Conservation (phyloP, 352 stramenopile genomes). For the Phytophthora hibernalis region DNA sequence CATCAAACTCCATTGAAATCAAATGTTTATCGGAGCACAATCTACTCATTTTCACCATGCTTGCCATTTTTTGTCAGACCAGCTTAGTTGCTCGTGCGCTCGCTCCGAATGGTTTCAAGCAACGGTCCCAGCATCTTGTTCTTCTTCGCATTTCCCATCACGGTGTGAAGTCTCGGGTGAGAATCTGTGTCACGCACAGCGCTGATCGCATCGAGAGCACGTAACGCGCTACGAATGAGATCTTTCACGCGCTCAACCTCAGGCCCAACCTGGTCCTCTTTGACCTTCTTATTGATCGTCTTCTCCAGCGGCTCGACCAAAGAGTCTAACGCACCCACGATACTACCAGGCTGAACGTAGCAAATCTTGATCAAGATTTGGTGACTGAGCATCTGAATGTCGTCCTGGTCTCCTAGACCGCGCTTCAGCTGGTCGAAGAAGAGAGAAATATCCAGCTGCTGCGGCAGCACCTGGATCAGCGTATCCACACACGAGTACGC, state of each 20-base stretch:
- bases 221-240: slow-evolving; percentile 95
- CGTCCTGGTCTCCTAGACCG: slow-evolving; percentile 93
- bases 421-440: slow-evolving; percentile 95
- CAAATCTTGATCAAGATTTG: slow-evolving; percentile 97
- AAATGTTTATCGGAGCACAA: slow-evolving; percentile 6
- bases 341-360: slow-evolving; percentile 70
- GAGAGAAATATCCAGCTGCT: slow-evolving; percentile 90
- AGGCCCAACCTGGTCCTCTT: slow-evolving; percentile 94
- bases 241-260: slow-evolving; percentile 97
- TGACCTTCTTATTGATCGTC: slow-evolving; percentile 96
- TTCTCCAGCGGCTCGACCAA: slow-evolving; percentile 95
- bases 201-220: slow-evolving; percentile 83
- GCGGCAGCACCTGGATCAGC: slow-evolving; percentile 93
- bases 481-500: slow-evolving; percentile 96
- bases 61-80: not conserved
- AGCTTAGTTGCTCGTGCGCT: slow-evolving; percentile 47
- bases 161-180: slow-evolving; percentile 71
- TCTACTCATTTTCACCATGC: slow-evolving; percentile 4
- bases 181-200: slow-evolving; percentile 74
- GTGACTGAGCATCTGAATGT: slow-evolving; percentile 97
- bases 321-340: slow-evolving; percentile 89
- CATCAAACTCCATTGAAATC: not conserved
- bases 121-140: slow-evolving; percentile 67
- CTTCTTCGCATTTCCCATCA: slow-evolving; percentile 74
- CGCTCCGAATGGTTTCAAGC: slow-evolving; percentile 72